These are phyloP conservation scores for Vigna angularis DNA, from an alignment of 306 rosid genomes.

Conservation along the genomic window DNA sequence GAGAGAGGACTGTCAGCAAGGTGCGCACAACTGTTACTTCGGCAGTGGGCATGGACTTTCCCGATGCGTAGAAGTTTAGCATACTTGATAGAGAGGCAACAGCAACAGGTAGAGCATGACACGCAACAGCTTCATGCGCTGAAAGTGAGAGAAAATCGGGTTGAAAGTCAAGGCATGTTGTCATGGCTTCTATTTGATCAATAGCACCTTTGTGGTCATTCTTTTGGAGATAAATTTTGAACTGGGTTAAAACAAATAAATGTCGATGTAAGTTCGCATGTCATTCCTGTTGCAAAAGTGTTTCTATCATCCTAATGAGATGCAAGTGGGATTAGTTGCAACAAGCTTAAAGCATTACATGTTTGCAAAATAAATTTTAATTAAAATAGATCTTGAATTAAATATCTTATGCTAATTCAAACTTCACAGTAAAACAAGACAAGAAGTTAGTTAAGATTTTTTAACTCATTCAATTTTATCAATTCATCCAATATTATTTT, in stretches of 20 bases:
- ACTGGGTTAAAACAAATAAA: conserved; percentile 57
- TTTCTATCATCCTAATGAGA: conserved; percentile 28
- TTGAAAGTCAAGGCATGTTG: conserved; percentile 80
- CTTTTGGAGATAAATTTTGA: conserved; percentile 89
- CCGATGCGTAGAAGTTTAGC: conserved; percentile 70
- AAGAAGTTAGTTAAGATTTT: too few species aligned
- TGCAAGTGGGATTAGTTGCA: conserved; percentile 30
- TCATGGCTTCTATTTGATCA: conserved; percentile 84
- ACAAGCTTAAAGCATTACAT: conserved; percentile 22
- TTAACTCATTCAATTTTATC: neutral
- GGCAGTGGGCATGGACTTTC: conserved; percentile 78
- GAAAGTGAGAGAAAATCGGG: conserved; percentile 90
- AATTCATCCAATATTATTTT: neutral
- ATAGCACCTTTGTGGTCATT: conserved; percentile 72
- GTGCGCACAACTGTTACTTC: conserved; percentile 86
- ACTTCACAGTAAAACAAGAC: neutral
- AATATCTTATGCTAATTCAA: too few species aligned
- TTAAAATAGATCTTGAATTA: too few species aligned
- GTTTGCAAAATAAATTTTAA: neutral
- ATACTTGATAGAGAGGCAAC: conserved; percentile 73
- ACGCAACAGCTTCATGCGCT: conserved; percentile 98
- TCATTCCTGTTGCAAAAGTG: conserved; percentile 4
- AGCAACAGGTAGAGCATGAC: conserved; percentile 81
- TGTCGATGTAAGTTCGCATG: conserved; percentile 37
- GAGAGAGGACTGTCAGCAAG: conserved; percentile 77